Conservation (phyloP, 1,139 yeast genomes). For the Sugiyamaella novakii region DNA sequence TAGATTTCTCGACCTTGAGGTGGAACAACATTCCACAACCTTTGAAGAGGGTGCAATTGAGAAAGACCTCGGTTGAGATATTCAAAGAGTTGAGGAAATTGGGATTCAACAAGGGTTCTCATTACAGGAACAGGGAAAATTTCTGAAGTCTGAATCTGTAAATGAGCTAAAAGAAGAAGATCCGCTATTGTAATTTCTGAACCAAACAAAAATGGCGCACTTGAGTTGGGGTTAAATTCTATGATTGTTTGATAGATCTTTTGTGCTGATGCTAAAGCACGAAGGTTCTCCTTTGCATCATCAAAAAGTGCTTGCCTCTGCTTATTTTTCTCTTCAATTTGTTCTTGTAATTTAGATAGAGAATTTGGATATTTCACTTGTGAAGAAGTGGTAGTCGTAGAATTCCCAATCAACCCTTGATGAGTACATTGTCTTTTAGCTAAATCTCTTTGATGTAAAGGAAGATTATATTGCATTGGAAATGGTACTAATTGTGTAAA, state of each 20-base stretch:
- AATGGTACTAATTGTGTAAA: conserved; percentile 66
- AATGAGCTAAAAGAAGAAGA: conserved; percentile 35
- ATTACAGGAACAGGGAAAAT: conserved; percentile 32
- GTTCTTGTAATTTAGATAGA: conserved; percentile 36
- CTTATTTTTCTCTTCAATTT: conserved; percentile 48
- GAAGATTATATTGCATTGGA: conserved; percentile 85
- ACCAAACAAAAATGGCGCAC: conserved; percentile 22
- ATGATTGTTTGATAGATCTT: conserved; percentile 37
- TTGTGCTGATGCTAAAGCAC: conserved; percentile 51
- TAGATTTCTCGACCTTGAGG: conserved; percentile 15
- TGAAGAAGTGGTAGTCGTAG: background rate
- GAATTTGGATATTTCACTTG: conserved; percentile 15
- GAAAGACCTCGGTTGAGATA: conserved; percentile 17
- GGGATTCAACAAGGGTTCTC: conserved; percentile 28
- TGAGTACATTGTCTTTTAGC: conserved; percentile 52
- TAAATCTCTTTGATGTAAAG: conserved; percentile 53
- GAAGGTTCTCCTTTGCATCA: conserved; percentile 56
- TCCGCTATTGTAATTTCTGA: conserved; percentile 30
- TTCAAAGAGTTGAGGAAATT: conserved; percentile 28
- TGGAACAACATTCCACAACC: background rate
- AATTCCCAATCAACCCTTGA: conserved; percentile 2
- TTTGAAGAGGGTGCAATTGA: background rate
- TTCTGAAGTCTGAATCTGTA: conserved; percentile 29
- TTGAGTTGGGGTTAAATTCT: background rate
- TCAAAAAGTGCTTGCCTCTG: conserved; percentile 49